Percentiles rank a stretch among this genome's conserved stretches.
phyloP scores from a whole-genome alignment of 148 eudicot genomes.

The Agrostemma githago region DNA sequence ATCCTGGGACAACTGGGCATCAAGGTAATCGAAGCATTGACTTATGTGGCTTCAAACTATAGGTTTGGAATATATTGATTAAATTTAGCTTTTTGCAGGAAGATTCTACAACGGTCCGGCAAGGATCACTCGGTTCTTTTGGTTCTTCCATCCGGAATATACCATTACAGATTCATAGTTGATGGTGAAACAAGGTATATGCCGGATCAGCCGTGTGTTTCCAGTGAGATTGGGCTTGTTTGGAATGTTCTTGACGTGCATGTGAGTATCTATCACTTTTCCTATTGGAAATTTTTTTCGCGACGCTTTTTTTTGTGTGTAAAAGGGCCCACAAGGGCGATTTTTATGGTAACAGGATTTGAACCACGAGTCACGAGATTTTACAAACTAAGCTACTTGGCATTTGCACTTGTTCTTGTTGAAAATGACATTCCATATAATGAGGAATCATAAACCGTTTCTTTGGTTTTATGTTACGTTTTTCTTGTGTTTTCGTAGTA shows the following conservation, averaged over 20 bases:
- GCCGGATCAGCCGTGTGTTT: slow-evolving; percentile 69
- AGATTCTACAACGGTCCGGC: slow-evolving; percentile 57
- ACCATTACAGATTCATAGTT: slow-evolving; percentile 67
- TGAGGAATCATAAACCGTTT: no score
- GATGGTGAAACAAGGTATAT: slow-evolving; percentile 66
- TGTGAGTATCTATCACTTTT: slow-evolving; percentile 47
- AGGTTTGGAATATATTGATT: slow-evolving; percentile 11
- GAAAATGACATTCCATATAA: no score
- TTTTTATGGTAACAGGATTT: no score
- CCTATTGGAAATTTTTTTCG: not conserved
- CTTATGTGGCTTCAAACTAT: not conserved
- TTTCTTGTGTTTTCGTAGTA: not conserved
- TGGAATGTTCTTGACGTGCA: slow-evolving; percentile 75
- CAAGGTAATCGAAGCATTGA: slow-evolving; percentile 41
- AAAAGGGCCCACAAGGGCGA: no score
- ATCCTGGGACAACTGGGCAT: slow-evolving; percentile 87
- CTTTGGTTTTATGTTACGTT: not conserved
- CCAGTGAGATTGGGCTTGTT: slow-evolving; percentile 57
- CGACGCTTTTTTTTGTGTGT: no score
- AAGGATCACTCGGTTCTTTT: slow-evolving; percentile 68
- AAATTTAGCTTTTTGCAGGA: slow-evolving; percentile 44
- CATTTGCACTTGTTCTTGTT: no score
- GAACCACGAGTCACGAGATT: no score
- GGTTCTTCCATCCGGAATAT: slow-evolving; percentile 83
- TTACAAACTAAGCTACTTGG: no score